Evolutionary conservation across 768 basidiomycete genomes (phyloP), one percentile per base, ranked within the genome.

Genomic region (Pleurotus giganteus): DNA sequence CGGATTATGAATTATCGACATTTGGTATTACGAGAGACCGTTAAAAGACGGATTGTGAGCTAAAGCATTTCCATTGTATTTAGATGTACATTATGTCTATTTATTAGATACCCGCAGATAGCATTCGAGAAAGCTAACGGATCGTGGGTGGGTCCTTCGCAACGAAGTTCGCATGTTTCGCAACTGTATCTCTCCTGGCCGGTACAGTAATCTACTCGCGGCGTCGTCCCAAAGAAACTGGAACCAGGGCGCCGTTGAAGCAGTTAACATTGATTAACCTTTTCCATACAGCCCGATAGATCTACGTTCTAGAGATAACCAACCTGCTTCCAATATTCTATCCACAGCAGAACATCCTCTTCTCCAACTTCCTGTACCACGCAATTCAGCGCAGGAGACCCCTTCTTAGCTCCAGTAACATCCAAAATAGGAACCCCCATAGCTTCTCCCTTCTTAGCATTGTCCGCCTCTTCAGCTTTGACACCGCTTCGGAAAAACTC

Each of bases 361-460:
- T 31, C 27, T 4, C 28, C 42, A 11, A 60, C n/a, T 6, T 43
- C 34, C 4, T 31, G 17, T 23, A 50, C 52, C 4, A 19, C 28
- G 9, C 27, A 26, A 3, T 21, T 21, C 15, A 60, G 45, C 17
- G 46, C 39, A 13, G 26, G 36, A 4, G 55, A 56, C 9, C 44
- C 55, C 8, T 32, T 43, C 9, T 55, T 17, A 7, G 59, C 43
- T 17, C 58, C 26, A 1, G 53, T 44, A 7, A 56, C 36, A 23
- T 55, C 57, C 11, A 60, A 36, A 6, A 28, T 28, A 1, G 59
- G 53, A 7, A 60, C 55, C 2, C 57, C 59, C 59, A 60, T 60
- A 24, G 50, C 59, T 4, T 60, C 59, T 27, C 31, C 23, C 4
- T 28, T 17, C n/a, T 47, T 53, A 27, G 12, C 46, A 7, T 43